Evolutionary conservation across 768 basidiomycete genomes (phyloP).

Genomic region (Russula lepida): DNA sequence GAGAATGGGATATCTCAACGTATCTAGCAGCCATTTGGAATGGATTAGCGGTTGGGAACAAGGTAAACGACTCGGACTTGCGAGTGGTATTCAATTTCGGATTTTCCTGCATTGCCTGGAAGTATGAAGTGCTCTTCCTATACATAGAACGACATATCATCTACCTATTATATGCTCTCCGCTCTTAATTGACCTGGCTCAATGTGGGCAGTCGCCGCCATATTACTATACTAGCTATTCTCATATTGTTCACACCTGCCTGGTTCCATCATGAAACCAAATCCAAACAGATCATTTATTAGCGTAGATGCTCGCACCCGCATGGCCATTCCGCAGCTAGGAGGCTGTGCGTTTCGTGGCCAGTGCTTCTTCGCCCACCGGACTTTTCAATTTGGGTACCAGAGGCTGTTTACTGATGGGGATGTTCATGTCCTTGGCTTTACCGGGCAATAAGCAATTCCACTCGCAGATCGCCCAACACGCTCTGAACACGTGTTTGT

Average conservation of each 20-base stretch:
- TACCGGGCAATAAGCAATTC: conserved; percentile 59
- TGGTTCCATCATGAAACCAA: conserved; percentile 61
- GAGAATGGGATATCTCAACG: too few species aligned
- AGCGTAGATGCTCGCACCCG: conserved; percentile 41
- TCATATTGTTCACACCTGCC: conserved; percentile 46
- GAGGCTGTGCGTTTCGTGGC: conserved; percentile 41
- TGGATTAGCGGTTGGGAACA: too few species aligned
- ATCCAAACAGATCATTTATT: conserved; percentile 27
- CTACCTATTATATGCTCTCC: neutral
- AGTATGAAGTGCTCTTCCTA: conserved; percentile 53
- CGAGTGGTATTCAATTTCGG: too few species aligned
- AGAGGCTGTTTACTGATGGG: conserved; percentile 56
- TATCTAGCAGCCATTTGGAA: too few species aligned
- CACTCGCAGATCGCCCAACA: neutral
- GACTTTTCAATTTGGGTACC: neutral
- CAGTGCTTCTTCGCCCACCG: neutral
- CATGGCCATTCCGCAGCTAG: conserved; percentile 64
- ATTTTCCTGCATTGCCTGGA: conserved; percentile 53
- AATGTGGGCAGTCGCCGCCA: conserved; percentile 38
- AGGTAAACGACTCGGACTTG: too few species aligned
- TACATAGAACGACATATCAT: conserved; percentile 53
- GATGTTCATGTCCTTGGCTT: conserved; percentile 57
- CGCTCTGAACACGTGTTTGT: conserved; percentile 31
- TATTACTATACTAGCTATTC: conserved; percentile 39
- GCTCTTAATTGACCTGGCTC: neutral